phyloP scores from a whole-genome alignment of 2,329 filamentous ascomycete genomes.

The Clonostachys sp. region DNA sequence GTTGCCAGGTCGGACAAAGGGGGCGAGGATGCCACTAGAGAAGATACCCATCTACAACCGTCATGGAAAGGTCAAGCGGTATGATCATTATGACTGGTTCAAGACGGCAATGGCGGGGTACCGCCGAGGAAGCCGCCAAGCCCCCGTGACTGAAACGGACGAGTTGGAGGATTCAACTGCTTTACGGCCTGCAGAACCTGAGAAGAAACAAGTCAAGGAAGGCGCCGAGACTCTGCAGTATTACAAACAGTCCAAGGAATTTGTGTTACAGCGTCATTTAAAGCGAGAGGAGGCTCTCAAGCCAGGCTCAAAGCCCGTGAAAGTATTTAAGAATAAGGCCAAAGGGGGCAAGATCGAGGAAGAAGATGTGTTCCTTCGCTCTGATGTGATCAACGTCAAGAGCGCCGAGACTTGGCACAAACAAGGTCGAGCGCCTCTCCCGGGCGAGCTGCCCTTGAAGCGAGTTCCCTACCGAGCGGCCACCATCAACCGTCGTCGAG shows the following conservation, averaged over 20 bases:
- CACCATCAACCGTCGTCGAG: slow-evolving; percentile 79
- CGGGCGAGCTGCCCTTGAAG: slow-evolving; percentile 74
- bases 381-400: slow-evolving; percentile 80
- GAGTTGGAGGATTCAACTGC: slow-evolving; percentile 76
- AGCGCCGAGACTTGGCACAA: slow-evolving; percentile 97
- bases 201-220: slow-evolving; percentile 69
- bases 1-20: slow-evolving; percentile 87
- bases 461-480: slow-evolving; percentile 86
- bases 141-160: slow-evolving; percentile 65
- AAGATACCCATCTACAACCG: slow-evolving; percentile 77
- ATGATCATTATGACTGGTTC: slow-evolving; percentile 87
- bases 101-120: slow-evolving; percentile 75
- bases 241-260: slow-evolving; percentile 83
- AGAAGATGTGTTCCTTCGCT: slow-evolving; percentile 75
- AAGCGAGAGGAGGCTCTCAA: slow-evolving; percentile 87
- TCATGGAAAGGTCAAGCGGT: slow-evolving; percentile 70
- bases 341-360: slow-evolving; percentile 71
- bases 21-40: slow-evolving; percentile 70
- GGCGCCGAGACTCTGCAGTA: slow-evolving; percentile 81
- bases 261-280: slow-evolving; percentile 78
- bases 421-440: slow-evolving; percentile 74
- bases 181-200: slow-evolving; percentile 65
- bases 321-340: slow-evolving; percentile 67
- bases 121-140: slow-evolving; percentile 36
- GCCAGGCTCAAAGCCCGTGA: slow-evolving; percentile 63